Evolutionary conservation across 2,329 filamentous ascomycete genomes (phyloP).

Genomic region (Colletotrichum eremochloae): DNA sequence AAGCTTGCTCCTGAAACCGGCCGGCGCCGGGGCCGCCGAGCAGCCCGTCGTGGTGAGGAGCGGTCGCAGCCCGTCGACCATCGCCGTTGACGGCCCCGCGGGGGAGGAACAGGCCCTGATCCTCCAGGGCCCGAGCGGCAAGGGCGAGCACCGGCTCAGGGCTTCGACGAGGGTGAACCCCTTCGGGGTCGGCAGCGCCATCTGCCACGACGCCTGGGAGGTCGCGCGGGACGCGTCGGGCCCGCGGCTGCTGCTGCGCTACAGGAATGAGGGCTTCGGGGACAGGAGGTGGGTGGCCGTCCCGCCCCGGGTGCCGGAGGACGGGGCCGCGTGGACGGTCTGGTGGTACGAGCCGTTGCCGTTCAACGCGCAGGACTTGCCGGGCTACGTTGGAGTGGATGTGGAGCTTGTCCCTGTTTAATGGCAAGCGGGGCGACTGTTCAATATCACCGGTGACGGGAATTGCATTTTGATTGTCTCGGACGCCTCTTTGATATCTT

Average conservation of each 20-base stretch:
- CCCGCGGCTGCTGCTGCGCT: background rate
- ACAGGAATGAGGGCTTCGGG: background rate
- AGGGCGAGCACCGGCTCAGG: conserved; percentile 9
- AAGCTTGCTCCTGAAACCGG: background rate
- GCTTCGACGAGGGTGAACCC: background rate
- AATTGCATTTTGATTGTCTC: background rate
- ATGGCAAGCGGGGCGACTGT: background rate
- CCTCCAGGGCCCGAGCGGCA: conserved; percentile 8
- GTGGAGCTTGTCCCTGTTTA: background rate
- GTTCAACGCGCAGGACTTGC: conserved; percentile 1
- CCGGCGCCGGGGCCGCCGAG: background rate
- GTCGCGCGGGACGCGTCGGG: background rate
- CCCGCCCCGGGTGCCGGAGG: background rate
- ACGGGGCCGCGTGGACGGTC: background rate
- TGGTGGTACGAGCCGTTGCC: conserved; percentile 13
- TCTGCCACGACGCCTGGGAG: conserved; percentile 11
- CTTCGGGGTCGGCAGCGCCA: background rate
- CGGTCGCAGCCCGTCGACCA: background rate
- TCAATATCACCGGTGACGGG: background rate
- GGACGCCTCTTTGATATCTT: background rate
- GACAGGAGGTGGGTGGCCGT: conserved; percentile 4
- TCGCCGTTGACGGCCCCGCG: background rate
- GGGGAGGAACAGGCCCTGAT: background rate
- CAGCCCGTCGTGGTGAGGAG: conserved; percentile 3
- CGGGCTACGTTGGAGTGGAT: background rate